Conservation (phyloP, 208 protist species). For the Jaenimonas drosophilae region DNA sequence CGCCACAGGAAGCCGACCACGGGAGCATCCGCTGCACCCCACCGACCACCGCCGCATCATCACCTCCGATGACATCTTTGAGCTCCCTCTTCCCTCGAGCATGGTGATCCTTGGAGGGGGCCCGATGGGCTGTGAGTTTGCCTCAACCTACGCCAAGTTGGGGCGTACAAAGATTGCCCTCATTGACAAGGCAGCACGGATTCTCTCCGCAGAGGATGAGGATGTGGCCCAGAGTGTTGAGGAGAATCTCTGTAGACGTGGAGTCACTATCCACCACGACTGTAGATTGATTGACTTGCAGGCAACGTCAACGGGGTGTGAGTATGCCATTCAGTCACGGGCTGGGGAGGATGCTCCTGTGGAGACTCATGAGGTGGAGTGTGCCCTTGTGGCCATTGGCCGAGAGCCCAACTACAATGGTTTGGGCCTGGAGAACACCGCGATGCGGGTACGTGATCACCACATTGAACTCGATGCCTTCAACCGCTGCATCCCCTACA, state of each 20-base stretch:
- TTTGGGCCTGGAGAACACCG: constrained; percentile 47
- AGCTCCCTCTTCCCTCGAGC: constrained; percentile 37
- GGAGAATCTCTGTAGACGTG: constrained; percentile 21
- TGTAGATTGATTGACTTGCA: constrained; percentile 50
- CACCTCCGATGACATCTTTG: constrained; percentile 43
- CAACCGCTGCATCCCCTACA: constrained; percentile 44
- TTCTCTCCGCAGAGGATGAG: constrained; percentile 53
- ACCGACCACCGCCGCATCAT: constrained; percentile 29
- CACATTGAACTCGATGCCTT: constrained; percentile 30
- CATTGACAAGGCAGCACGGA: constrained; percentile 39
- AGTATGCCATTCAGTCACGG: constrained; percentile 39
- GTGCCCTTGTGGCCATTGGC: constrained; percentile 45
- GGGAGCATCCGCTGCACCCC: constrained; percentile 21
- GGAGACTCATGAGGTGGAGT: constrained; percentile 38
- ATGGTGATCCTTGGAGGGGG: constrained; percentile 66
- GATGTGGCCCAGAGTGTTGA: constrained; percentile 47
- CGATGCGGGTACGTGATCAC: constrained; percentile 32
- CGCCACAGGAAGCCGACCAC: constrained; percentile 45
- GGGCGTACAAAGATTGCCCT: constrained; percentile 44
- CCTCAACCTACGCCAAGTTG: constrained; percentile 55
- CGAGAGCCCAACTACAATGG: constrained; percentile 29
- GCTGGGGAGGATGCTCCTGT: constrained; percentile 13
- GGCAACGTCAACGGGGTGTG: constrained; percentile 17
- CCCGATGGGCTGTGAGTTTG: constrained; percentile 61
- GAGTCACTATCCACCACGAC: constrained; percentile 38